These are phyloP conservation scores for Candolleomyces efflorescens DNA, from an alignment of 768 basidiomycete genomes.

Conservation along the genomic window DNA sequence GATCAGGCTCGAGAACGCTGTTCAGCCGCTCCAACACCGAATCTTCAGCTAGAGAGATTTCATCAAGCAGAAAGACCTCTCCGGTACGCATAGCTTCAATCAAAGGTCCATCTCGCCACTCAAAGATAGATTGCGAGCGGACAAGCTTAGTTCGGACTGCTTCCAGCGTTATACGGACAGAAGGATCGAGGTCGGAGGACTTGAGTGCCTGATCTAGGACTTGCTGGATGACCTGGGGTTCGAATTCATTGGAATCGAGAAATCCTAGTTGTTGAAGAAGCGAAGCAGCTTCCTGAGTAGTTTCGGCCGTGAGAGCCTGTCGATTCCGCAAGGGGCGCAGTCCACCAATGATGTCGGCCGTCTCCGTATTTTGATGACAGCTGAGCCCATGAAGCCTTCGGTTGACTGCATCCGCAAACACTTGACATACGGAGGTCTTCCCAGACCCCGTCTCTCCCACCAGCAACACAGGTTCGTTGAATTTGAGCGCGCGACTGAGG, in stretches of 20 bases:
- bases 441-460: constrained; percentile 98
- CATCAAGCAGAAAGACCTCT: constrained; percentile 87
- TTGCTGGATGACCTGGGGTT: constrained; percentile 22
- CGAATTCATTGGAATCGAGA: constrained; percentile 13
- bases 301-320: constrained; percentile 45
- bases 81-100: constrained; percentile 87
- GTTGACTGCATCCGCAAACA: constrained; percentile 65
- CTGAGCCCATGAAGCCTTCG: constrained; percentile 72
- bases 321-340: constrained; percentile 86
- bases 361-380: constrained; percentile 98
- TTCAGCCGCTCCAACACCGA: constrained; percentile 97
- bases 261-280: constrained; percentile 42
- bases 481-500: constrained; percentile 77
- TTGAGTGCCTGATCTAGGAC: constrained; percentile 26
- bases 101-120: constrained; percentile 97
- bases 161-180: constrained; percentile 29
- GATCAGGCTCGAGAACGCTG: constrained; percentile 89
- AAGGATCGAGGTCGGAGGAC: constrained; percentile 22
- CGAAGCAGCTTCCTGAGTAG: constrained; percentile 36
- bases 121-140: constrained; percentile 74
- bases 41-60: constrained; percentile 96
- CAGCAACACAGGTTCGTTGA: constrained; percentile 91
- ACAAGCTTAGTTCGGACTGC: constrained; percentile 42
- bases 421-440: constrained; percentile 95
- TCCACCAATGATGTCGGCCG: constrained; percentile 93